phyloP scores from a whole-genome alignment of 257 asterid genomes.

The Rehmannia glutinosa region DNA sequence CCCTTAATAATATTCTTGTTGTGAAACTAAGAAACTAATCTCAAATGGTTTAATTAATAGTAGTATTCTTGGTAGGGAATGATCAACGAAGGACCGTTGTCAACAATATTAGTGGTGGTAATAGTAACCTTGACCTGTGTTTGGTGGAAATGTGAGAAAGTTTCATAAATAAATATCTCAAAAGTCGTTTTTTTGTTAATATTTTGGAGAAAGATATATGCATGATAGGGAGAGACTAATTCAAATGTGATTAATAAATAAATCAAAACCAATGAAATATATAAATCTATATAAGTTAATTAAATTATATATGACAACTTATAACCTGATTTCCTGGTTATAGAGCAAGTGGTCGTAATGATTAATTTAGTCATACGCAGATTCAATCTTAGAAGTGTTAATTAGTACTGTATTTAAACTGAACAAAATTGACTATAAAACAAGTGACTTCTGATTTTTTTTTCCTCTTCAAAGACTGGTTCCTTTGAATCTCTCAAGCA shows the following conservation, averaged over 20 bases:
- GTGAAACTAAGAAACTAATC: neutral
- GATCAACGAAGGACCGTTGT: neutral
- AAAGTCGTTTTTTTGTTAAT: neutral
- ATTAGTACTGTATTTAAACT: too few relatives aligned
- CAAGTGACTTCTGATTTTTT: too few relatives aligned
- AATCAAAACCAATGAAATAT: neutral
- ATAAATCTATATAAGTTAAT: too few relatives aligned
- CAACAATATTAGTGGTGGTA: neutral
- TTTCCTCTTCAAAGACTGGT: too few relatives aligned
- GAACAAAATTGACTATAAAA: too few relatives aligned
- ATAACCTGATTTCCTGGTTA: too few relatives aligned
- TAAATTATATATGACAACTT: too few relatives aligned
- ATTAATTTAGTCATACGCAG: neutral
- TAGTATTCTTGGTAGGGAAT: neutral
- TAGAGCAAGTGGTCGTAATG: too few relatives aligned
- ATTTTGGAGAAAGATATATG: too few relatives aligned
- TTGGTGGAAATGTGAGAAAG: neutral
- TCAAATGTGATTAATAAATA: neutral
- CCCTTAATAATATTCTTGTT: neutral
- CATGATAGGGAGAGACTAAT: too few relatives aligned
- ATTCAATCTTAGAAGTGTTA: too few relatives aligned
- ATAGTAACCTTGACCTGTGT: neutral
- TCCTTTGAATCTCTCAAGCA: too few relatives aligned
- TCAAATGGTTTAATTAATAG: neutral
- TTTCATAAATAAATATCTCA: neutral